A percentile compares a stretch with the other conserved stretches of the same genome.
These are phyloP conservation scores for Suillus lakei DNA, from an alignment of 768 basidiomycete species.

Conservation along the genomic window DNA sequence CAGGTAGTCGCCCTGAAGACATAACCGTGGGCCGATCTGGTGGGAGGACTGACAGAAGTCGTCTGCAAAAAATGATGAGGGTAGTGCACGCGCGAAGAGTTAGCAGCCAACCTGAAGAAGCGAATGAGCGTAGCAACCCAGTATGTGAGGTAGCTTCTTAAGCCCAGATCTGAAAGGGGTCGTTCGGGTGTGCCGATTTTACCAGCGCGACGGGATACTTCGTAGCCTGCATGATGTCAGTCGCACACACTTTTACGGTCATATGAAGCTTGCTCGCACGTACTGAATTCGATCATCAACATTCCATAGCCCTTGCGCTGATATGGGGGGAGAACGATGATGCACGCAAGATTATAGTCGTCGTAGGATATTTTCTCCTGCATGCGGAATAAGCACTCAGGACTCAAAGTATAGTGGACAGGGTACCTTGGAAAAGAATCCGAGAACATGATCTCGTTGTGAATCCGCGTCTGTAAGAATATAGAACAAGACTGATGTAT, in stretches of 20 bases:
- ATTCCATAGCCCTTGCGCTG: conserved; percentile 91
- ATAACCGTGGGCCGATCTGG: conserved; percentile 53
- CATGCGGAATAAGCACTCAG: not conserved
- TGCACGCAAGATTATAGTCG: conserved; percentile 96
- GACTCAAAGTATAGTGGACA: not conserved
- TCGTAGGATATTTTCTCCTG: conserved; percentile 96
- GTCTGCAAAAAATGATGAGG: conserved; percentile 34
- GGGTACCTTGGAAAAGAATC: conserved; percentile 68
- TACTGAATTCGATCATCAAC: conserved; percentile 98
- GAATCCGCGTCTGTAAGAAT: conserved; percentile 86
- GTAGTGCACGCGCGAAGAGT: conserved; percentile 7
- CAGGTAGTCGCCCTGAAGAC: conserved; percentile 48
- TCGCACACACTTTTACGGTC: not conserved
- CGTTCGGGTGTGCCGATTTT: conserved; percentile 93
- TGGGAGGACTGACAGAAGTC: conserved; percentile 64
- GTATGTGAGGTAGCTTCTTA: conserved; percentile 87
- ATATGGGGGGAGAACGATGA: conserved; percentile 92
- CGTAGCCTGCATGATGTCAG: conserved; percentile 69
- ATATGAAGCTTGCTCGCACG: conserved; percentile 31
- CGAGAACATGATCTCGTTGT: conserved; percentile 78
- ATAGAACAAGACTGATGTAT: conserved; percentile 76
- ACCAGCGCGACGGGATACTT: conserved; percentile 78
- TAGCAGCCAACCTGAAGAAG: conserved; percentile 68
- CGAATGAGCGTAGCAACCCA: conserved; percentile 87
- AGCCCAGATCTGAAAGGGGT: conserved; percentile 91